phyloP scores from a whole-genome alignment of 768 basidiomycete species.

The Mycena haematopus region DNA sequence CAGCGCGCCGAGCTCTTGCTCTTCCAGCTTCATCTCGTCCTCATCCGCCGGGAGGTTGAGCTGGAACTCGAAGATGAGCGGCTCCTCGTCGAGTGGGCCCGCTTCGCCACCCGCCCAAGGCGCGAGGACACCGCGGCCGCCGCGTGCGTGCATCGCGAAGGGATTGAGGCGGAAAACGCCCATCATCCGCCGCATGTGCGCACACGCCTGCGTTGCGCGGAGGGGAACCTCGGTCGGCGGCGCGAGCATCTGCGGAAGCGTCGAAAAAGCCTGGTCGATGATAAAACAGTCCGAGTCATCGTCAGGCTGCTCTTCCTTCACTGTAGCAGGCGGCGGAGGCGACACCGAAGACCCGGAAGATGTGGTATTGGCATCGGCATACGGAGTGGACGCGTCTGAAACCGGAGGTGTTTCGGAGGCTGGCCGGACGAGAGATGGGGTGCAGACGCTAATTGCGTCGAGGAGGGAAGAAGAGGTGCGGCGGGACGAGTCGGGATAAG shows the following conservation, averaged over 20 bases:
- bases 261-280: conserved; percentile 50
- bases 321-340: conserved; percentile 13
- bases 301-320: conserved; percentile 46
- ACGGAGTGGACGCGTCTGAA: conserved; percentile 16
- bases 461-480: conserved; percentile 20
- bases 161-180: conserved; percentile 78
- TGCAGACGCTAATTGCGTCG: conserved; percentile 20
- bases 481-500: conserved; percentile 12
- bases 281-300: conserved; percentile 47
- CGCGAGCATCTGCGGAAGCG: conserved; percentile 48
- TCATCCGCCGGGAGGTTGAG: conserved; percentile 39
- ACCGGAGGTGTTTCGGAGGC: conserved; percentile 8
- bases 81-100: conserved; percentile 65
- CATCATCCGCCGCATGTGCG: conserved; percentile 80
- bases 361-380: conserved; percentile 6
- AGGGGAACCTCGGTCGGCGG: conserved; percentile 74
- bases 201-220: conserved; percentile 75
- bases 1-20: not conserved
- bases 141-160: conserved; percentile 68
- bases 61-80: conserved; percentile 72
- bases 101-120: conserved; percentile 57
- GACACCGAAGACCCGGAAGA: conserved; percentile 10
- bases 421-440: conserved; percentile 18
- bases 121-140: conserved; percentile 44
- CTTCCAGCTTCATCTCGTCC: conserved; percentile 3